A percentile compares a stretch with the other conserved stretches of the same genome.
These are phyloP conservation scores for Annona squamosa DNA, from an alignment of 164 flowering plant genomes.

Conservation along the genomic window DNA sequence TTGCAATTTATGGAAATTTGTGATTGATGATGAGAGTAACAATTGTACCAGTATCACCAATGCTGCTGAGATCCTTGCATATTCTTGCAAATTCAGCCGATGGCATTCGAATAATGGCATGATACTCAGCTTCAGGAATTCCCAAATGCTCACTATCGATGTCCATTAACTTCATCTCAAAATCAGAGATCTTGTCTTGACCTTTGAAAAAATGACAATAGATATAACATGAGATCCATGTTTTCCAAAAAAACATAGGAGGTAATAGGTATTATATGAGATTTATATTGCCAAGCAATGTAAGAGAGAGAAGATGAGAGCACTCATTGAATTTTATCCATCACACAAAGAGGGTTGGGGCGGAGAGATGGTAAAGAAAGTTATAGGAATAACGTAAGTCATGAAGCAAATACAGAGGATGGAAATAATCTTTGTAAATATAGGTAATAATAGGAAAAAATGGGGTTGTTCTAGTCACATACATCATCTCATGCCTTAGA, in stretches of 20 bases:
- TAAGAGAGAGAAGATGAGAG: neutral
- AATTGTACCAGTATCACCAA: slow-evolving; percentile 73
- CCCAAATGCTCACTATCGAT: slow-evolving; percentile 94
- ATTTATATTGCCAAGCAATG: too few species aligned
- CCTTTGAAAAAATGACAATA: slow-evolving; percentile 20
- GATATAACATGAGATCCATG: neutral
- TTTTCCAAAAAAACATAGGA: neutral
- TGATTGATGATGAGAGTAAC: neutral
- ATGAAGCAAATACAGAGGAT: too few species aligned
- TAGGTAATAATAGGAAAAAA: too few species aligned
- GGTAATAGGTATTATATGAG: neutral
- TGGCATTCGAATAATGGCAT: slow-evolving; percentile 85
- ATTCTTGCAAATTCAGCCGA: slow-evolving; percentile 75
- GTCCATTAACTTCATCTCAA: slow-evolving; percentile 94
- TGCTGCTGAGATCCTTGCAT: slow-evolving; percentile 72
- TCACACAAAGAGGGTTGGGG: neutral
- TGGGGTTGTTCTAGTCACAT: too few species aligned
- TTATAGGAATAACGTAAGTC: too few species aligned
- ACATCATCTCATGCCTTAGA: too few species aligned
- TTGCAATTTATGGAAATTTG: neutral
- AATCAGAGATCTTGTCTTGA: slow-evolving; percentile 76
- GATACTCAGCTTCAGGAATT: slow-evolving; percentile 87
- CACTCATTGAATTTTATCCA: neutral
- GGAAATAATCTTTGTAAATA: too few species aligned
- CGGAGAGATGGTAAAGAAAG: too few species aligned